Base-by-base conservation (phyloP, 768 basidiomycete species). In the Auricularia cornea region DNA sequence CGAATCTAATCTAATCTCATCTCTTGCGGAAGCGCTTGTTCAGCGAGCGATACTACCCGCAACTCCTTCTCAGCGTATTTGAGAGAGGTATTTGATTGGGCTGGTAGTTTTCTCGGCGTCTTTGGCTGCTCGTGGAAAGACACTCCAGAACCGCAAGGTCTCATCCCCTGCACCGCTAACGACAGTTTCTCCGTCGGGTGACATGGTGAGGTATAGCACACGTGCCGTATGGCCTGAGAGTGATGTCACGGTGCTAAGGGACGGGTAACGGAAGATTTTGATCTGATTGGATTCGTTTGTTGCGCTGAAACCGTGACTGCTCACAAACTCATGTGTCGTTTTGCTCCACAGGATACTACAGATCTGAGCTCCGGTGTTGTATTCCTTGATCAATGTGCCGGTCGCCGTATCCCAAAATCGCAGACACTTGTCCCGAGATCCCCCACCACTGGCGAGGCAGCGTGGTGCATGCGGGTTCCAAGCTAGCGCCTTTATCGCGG, bases 81-180 rank as follows among this genome's bases (percentile, higher is more conserved):
- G n/a, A n/a, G n/a, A n/a, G n/a, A n/a, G n/a, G n/a, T n/a, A n/a
- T n/a, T n/a, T n/a, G n/a, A n/a, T n/a, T n/a, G n/a, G n/a, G n/a
- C n/a, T n/a, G n/a, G n/a, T n/a, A n/a, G n/a, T n/a, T n/a, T n/a
- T n/a, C n/a, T n/a, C n/a, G n/a, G n/a, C n/a, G n/a, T n/a, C n/a
- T n/a, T n/a, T n/a, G n/a, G n/a, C n/a, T n/a, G n/a, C n/a, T n/a
- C n/a, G n/a, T n/a, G 91, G 90, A 70, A 98, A 98, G 0, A 94
- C 94, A 73, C 94, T 96, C 96, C 96, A 98, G 75, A 98, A 98
- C 66, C 94, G 76, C 61, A 99, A 76, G 3, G 96, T 99, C 77
- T 98, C 96, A 73, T 99, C 96, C 0, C 96, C 96, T 0, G 96
- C 96, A 16, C 96, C 96, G 0, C 96, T 98, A 30, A 98, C 97